A percentile compares a stretch with the other conserved stretches of the same genome.
These are phyloP conservation scores for Paramecium biaurelia DNA, from an alignment of 73 alveolate species.

Conservation along the genomic window DNA sequence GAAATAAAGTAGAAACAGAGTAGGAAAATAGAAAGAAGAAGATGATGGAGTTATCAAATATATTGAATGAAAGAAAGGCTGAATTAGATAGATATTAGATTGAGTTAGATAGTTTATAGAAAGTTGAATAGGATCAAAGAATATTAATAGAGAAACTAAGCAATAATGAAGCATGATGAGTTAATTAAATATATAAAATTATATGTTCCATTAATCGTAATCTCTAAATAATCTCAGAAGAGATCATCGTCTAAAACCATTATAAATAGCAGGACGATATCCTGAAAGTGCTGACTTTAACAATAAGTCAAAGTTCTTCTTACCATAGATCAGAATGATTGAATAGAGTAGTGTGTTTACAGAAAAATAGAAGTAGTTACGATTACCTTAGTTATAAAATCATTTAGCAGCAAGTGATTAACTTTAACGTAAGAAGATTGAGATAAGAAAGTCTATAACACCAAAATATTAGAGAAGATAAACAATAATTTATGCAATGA, in stretches of 20 bases:
- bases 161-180: conserved; percentile 81
- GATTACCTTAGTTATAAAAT: not conserved
- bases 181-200: not conserved
- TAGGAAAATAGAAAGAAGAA: conserved; percentile 86
- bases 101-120: conserved; percentile 75
- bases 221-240: not conserved
- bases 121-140: conserved; percentile 84
- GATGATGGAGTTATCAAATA: conserved; percentile 79
- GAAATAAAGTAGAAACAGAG: conserved; percentile 90
- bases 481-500: conserved; percentile 3
- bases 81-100: conserved; percentile 82
- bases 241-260: not conserved
- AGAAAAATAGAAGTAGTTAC: not conserved
- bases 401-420: not conserved
- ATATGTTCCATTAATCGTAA: conserved; percentile 13
- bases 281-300: not conserved
- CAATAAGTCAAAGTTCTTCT: not conserved
- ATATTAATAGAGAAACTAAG: conserved; percentile 82
- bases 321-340: not conserved
- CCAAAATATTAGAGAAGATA: not conserved
- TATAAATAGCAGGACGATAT: not conserved
- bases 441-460: not conserved
- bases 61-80: conserved; percentile 88
- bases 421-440: not conserved
- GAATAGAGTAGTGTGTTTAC: not conserved